Base-by-base conservation (phyloP, 768 basidiomycete genomes). In the Pleurotus tuoliensis region DNA sequence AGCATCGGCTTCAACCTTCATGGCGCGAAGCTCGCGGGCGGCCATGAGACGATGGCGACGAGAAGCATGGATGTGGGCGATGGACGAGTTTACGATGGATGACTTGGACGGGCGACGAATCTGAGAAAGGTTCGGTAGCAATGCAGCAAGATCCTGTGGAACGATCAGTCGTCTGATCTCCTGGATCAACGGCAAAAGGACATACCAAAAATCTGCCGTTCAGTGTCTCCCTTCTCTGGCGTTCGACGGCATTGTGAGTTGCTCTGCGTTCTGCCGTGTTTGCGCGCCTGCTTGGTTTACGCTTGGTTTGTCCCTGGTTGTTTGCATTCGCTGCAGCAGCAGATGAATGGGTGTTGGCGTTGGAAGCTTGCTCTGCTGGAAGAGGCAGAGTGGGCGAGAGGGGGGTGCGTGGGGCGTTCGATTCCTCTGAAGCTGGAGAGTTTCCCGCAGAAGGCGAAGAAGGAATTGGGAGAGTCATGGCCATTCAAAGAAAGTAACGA, bases 201-300 rank as follows among this genome's bases (percentile, higher is more conserved):
- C 87, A 65, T 68, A 87, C 90, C 64, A 97, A 76, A 77, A 98
- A 98, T 57, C 94, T 82, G 53, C 89, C 84, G 68, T 98, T 99
- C 51, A 98, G 76, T 45, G 90, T 94, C 76, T 98, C 96, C 49
- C 96, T 78, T 47, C 96, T 82, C 66, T 90, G 89, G 50, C 97
- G 82, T 76, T 98, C 97, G 57, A 98, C 93, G 30, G 97, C 96
- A 69, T 98, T 99, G 75, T 99, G 96, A 18, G 92, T 94, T 3
- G 94, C 93, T 37, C 96, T 79, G 71, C 95, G 91, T 70, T 98
- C 96, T 51, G 94, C 95, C 52, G 95, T 98, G 74, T 98, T 98
- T 52, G 94, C 94, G 30, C 94, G 84, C 60, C 93, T 81, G 65
- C 82, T 84, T 55, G 92, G 84, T 71, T 96, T 96, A 70, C 90